Percentiles rank a stretch among this genome's conserved stretches.
Evolutionary conservation across 2,329 filamentous ascomycete genomes (phyloP).

Genomic region (Thielaviopsis ethacetica): DNA sequence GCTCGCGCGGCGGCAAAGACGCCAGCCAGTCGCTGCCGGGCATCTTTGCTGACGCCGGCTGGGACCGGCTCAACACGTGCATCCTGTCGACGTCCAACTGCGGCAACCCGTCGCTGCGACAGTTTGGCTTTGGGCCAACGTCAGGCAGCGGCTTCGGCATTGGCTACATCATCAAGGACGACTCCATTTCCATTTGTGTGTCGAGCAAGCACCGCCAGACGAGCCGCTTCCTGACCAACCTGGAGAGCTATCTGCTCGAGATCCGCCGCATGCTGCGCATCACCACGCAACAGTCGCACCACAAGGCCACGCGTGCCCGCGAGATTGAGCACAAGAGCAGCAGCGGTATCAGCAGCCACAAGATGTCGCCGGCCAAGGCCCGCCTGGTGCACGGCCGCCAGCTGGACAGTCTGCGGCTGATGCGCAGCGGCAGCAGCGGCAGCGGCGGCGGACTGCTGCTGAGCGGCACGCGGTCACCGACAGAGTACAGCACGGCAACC

Average conservation of each 20-base stretch:
- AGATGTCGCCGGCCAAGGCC: conserved; percentile 32
- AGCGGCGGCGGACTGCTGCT: conserved; percentile 20
- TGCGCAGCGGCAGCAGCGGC: too few species aligned
- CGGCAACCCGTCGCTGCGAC: conserved; percentile 82
- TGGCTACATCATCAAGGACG: conserved; percentile 97
- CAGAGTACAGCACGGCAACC: conserved; percentile 49
- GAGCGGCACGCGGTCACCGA: conserved; percentile 39
- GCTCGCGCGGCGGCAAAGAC: conserved; percentile 30
- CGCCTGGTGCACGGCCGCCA: conserved; percentile 36
- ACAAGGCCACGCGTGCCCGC: conserved; percentile 31
- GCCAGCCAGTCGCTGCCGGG: conserved; percentile 43
- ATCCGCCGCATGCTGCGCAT: conserved; percentile 70
- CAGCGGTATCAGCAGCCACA: too few species aligned
- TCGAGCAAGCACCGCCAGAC: conserved; percentile 91
- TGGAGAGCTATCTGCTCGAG: conserved; percentile 83
- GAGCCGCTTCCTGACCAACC: conserved; percentile 68
- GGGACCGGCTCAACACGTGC: conserved; percentile 90
- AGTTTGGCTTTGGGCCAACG: conserved; percentile 93
- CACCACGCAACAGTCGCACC: conserved; percentile 32
- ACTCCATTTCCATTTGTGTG: conserved; percentile 61
- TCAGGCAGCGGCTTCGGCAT: conserved; percentile 92
- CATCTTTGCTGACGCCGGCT: conserved; percentile 76
- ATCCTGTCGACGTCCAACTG: conserved; percentile 97
- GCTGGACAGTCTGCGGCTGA: conserved; percentile 33
- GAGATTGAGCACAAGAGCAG: conserved; percentile 30